Evolutionary conservation across 2,329 filamentous ascomycete genomes (phyloP).

Genomic region (Trichoderma guizhouense): DNA sequence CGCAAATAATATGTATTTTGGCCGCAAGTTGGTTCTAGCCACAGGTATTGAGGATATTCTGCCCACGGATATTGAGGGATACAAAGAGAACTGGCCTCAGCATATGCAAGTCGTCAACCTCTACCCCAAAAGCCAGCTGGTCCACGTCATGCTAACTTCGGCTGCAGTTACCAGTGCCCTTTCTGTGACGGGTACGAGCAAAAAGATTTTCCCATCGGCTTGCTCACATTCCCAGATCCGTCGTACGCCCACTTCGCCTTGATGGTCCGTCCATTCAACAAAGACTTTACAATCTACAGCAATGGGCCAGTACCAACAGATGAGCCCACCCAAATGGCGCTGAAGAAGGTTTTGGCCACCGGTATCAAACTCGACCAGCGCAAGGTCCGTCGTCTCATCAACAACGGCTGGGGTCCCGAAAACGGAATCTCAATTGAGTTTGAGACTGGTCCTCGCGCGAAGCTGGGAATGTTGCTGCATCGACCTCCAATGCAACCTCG

Average conservation of each 20-base stretch:
- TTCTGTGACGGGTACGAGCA: constrained; percentile 61
- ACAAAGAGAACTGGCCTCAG: constrained; percentile 35
- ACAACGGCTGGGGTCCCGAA: not conserved
- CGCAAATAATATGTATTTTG: constrained; percentile 41
- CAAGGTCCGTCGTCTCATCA: constrained; percentile 32
- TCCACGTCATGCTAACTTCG: not conserved
- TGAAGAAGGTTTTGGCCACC: constrained; percentile 28
- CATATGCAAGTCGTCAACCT: constrained; percentile 36
- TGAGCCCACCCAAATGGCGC: not conserved
- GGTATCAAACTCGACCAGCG: constrained; percentile 39
- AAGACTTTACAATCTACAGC: constrained; percentile 50
- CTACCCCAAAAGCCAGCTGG: not conserved
- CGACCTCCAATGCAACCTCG: constrained; percentile 36
- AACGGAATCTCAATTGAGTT: constrained; percentile 37
- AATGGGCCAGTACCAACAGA: constrained; percentile 32
- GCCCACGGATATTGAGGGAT: constrained; percentile 49
- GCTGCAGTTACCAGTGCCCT: constrained; percentile 45
- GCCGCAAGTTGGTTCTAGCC: constrained; percentile 53
- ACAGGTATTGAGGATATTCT: constrained; percentile 49
- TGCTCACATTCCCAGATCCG: constrained; percentile 42
- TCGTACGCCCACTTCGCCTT: constrained; percentile 36
- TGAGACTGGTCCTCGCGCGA: constrained; percentile 35
- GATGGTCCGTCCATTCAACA: constrained; percentile 43
- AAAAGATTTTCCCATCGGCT: constrained; percentile 42
- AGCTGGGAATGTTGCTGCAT: constrained; percentile 39